A percentile compares a stretch with the other conserved stretches of the same genome.
Conservation (phyloP, 495 filamentous ascomycete species). For the Haplographium delicatum region DNA sequence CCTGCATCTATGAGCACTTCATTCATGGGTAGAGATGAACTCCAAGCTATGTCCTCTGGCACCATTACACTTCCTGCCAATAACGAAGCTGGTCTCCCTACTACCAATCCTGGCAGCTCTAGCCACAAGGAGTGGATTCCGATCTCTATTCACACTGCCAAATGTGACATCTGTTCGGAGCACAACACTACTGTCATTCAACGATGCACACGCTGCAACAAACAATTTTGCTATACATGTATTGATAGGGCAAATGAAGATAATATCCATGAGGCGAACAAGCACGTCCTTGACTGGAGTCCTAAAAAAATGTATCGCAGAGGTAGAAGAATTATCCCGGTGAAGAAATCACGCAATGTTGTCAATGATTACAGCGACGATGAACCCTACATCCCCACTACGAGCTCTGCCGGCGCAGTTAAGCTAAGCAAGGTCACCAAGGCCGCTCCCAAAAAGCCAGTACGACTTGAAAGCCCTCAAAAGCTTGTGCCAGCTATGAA, state of each 20-base stretch:
- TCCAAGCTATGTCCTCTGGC: neutral
- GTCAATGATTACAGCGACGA: too few species aligned
- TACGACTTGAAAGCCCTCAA: too few species aligned
- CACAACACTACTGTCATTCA: neutral
- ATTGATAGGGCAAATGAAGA: neutral
- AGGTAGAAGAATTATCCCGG: too few species aligned
- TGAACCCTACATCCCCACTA: too few species aligned
- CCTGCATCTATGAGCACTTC: too few species aligned
- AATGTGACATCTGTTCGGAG: neutral
- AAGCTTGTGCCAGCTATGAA: too few species aligned
- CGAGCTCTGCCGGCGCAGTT: too few species aligned
- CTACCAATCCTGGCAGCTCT: neutral
- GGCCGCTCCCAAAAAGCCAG: too few species aligned
- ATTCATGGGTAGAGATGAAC: neutral
- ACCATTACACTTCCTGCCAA: neutral
- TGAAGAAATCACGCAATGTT: too few species aligned
- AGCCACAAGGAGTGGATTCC: neutral
- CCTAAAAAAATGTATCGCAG: neutral
- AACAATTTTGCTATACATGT: constrained; percentile 3
- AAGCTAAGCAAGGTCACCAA: too few species aligned
- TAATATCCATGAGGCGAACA: neutral
- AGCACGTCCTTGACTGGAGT: neutral
- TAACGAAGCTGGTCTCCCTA: too few species aligned
- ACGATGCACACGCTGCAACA: neutral
- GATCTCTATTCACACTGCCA: constrained; percentile 1